phyloP scores from a whole-genome alignment of 2,329 filamentous ascomycete species.

The Scedosporium dehoogii region DNA sequence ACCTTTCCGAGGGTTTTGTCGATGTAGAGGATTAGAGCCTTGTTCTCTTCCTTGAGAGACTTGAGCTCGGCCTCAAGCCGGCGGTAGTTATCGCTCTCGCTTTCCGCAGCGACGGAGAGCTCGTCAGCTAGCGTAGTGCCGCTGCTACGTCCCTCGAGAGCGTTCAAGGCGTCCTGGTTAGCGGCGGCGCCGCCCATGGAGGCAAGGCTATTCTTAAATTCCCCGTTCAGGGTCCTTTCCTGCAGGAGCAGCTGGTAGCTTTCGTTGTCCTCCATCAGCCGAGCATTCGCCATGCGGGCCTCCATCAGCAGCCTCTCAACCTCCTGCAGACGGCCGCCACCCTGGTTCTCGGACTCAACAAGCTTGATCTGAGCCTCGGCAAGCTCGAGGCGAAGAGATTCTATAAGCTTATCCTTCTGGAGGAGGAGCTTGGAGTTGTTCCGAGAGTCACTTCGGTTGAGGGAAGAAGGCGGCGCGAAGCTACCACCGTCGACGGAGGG shows the following conservation, averaged over 20 bases:
- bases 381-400: slow-evolving; percentile 81
- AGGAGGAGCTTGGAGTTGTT: slow-evolving; percentile 83
- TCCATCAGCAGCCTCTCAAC: slow-evolving; percentile 88
- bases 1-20: slow-evolving; percentile 98
- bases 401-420: slow-evolving; percentile 95
- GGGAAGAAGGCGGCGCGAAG: slow-evolving; percentile 76
- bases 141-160: slow-evolving; percentile 45
- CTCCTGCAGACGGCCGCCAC: slow-evolving; percentile 76
- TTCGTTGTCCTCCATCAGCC: slow-evolving; percentile 97
- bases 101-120: slow-evolving; percentile 41
- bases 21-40: slow-evolving; percentile 93
- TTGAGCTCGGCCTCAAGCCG: slow-evolving; percentile 71
- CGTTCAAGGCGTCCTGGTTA: slow-evolving; percentile 55
- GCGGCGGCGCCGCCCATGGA: slow-evolving; percentile 44
- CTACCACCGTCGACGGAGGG: slow-evolving; percentile 64
- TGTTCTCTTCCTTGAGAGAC: slow-evolving; percentile 83
- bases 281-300: slow-evolving; percentile 88
- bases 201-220: slow-evolving; percentile 75
- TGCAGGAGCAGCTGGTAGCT: slow-evolving; percentile 92
- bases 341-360: slow-evolving; percentile 86
- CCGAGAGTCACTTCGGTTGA: slow-evolving; percentile 79
- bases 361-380: slow-evolving; percentile 94
- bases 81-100: slow-evolving; percentile 51
- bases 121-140: slow-evolving; percentile 72
- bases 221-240: slow-evolving; percentile 90